These are phyloP conservation scores for Phytophthora cajani DNA, from an alignment of 352 stramenopile genomes.

Conservation along the genomic window DNA sequence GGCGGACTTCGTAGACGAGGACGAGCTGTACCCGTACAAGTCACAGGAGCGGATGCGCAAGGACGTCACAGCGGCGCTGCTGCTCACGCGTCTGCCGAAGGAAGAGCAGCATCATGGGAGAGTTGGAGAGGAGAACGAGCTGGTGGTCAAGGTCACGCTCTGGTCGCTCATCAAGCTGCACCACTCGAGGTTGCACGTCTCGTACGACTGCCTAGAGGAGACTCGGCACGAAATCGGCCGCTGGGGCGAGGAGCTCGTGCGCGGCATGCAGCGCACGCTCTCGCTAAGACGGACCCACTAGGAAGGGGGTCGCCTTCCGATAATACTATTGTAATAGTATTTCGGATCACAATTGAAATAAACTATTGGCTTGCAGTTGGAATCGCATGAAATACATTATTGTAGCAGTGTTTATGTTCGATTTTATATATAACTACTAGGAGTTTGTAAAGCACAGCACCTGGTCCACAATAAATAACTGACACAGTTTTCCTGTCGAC, in stretches of 20 bases:
- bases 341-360: no score
- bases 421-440: no score
- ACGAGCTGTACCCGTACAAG: conserved; percentile 45
- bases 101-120: conserved; percentile 17
- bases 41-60: conserved; percentile 33
- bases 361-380: no score
- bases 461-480: no score
- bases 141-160: conserved; percentile 42
- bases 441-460: no score
- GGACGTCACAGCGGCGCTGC: conserved; percentile 36
- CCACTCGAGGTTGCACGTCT: conserved; percentile 39
- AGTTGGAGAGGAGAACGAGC: conserved; percentile 18
- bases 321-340: no score
- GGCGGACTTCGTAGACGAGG: conserved; percentile 48
- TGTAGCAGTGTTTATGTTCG: no score
- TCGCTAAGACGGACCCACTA: conserved; percentile 31
- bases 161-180: conserved; percentile 46
- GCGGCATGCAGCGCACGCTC: conserved; percentile 34
- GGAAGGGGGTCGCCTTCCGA: no score
- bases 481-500: no score
- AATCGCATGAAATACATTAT: no score
- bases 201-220: conserved; percentile 34
- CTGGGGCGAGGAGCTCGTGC: conserved; percentile 43
- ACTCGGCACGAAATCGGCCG: conserved; percentile 41
- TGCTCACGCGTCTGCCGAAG: conserved; percentile 33